A percentile compares a stretch with the other conserved stretches of the same genome.
Evolutionary conservation across 164 flowering plant genomes (phyloP).

Genomic region (Vitis riparia): DNA sequence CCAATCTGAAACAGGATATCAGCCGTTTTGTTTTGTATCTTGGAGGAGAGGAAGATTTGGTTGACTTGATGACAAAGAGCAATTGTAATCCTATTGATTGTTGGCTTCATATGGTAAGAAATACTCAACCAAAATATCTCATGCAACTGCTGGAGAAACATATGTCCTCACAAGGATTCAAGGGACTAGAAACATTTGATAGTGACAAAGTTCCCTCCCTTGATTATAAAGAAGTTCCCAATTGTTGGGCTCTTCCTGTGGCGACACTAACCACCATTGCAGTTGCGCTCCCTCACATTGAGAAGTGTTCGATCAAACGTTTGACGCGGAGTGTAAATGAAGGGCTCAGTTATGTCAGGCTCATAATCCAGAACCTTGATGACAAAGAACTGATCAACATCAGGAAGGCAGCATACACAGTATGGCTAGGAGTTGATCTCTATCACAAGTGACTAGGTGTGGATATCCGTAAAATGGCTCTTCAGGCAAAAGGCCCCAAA

Average conservation of each 20-base stretch:
- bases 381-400: constrained; percentile 19
- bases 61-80: constrained; percentile 35
- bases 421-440: constrained; percentile 58
- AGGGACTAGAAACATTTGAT: constrained; percentile 49
- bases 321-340: constrained; percentile 35
- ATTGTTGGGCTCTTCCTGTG: constrained; percentile 69
- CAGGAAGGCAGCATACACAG: constrained; percentile 50
- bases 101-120: constrained; percentile 38
- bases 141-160: constrained; percentile 38
- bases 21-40: constrained; percentile 55
- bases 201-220: constrained; percentile 38
- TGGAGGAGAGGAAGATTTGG: constrained; percentile 53
- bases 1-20: constrained; percentile 20
- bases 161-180: constrained; percentile 29
- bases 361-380: constrained; percentile 41
- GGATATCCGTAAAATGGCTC: constrained; percentile 44
- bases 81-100: constrained; percentile 35
- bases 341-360: constrained; percentile 43
- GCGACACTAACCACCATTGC: constrained; percentile 66
- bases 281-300: constrained; percentile 46
- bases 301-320: constrained; percentile 6
- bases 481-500: constrained; percentile 26
- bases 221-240: constrained; percentile 43
- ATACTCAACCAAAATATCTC: constrained; percentile 41
- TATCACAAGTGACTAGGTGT: constrained; percentile 46